Evolutionary conservation across 805 yeast genomes (phyloP).

Genomic region (Komagataella kurtzmanii): DNA sequence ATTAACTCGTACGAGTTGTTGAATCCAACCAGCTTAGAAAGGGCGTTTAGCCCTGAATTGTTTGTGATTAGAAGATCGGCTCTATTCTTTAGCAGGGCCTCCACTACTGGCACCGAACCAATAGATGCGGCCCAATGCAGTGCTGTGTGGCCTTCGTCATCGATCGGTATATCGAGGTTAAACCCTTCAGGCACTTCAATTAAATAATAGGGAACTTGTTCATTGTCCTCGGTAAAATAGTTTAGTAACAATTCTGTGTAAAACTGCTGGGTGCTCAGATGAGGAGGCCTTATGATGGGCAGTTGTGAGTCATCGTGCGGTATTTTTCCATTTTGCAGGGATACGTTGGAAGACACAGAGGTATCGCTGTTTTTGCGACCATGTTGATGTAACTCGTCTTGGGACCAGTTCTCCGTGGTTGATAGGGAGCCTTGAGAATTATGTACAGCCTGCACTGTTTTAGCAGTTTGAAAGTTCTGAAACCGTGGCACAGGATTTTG

Average conservation of each 20-base stretch:
- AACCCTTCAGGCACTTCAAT: conserved; percentile 48
- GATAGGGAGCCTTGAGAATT: conserved; percentile 5
- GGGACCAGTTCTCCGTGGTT: conserved; percentile 13
- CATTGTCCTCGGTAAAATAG: conserved; percentile 38
- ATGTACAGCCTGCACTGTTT: conserved; percentile 1
- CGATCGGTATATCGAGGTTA: conserved; percentile 55
- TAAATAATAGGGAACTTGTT: conserved; percentile 22
- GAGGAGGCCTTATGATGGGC: background rate
- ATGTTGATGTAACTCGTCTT: conserved; percentile 15
- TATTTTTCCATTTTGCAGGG: conserved; percentile 5
- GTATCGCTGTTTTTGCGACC: conserved; percentile 24
- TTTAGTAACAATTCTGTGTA: conserved; percentile 28
- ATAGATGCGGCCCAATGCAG: conserved; percentile 81
- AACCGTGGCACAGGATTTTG: conserved; percentile 12
- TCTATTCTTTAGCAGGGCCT: conserved; percentile 39
- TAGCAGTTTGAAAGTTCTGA: conserved; percentile 25
- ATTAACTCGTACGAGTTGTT: conserved; percentile 57
- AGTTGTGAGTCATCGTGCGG: background rate
- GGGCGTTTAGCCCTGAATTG: conserved; percentile 50
- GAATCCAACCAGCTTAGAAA: conserved; percentile 57
- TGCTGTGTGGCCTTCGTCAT: conserved; percentile 71
- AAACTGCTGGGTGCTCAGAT: conserved; percentile 1
- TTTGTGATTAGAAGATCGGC: conserved; percentile 46
- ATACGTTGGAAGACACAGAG: conserved; percentile 25
- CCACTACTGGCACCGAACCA: conserved; percentile 51